Conservation (phyloP, 2,329 filamentous ascomycete genomes). For the Pestalotiopsis sp. region DNA sequence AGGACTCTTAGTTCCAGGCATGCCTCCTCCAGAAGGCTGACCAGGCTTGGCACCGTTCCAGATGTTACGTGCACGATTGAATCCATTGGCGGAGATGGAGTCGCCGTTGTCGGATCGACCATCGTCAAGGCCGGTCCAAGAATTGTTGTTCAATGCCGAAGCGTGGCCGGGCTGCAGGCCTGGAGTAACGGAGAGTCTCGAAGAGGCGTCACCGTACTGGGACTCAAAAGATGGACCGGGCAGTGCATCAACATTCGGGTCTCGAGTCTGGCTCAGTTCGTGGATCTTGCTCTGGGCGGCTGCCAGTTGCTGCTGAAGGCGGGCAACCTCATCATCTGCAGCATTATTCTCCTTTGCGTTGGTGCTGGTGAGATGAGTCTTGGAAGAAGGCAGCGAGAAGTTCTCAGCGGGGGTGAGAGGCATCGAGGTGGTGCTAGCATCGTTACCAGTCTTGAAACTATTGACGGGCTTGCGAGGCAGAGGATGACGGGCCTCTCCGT, state of each 20-base stretch:
- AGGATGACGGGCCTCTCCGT: constrained; percentile 38
- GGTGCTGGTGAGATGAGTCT: constrained; percentile 56
- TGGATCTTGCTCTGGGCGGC: constrained; percentile 71
- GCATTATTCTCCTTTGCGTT: constrained; percentile 43
- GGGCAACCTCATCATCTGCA: constrained; percentile 62
- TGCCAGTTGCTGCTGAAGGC: constrained; percentile 72
- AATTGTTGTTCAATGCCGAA: constrained; percentile 35
- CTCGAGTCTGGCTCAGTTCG: constrained; percentile 66
- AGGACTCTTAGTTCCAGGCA: constrained; percentile 36
- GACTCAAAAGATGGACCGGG: constrained; percentile 37
- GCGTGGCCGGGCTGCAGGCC: background rate
- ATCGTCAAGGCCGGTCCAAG: constrained; percentile 59
- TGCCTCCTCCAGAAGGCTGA: constrained; percentile 25
- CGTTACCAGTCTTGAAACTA: background rate
- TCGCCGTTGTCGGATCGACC: constrained; percentile 60
- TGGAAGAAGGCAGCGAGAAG: constrained; percentile 49
- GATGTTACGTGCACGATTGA: constrained; percentile 57
- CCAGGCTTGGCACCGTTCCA: constrained; percentile 53
- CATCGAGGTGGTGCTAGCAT: constrained; percentile 58
- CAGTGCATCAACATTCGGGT: constrained; percentile 61
- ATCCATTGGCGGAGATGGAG: constrained; percentile 50
- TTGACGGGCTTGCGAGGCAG: background rate
- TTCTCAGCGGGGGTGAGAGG: constrained; percentile 65
- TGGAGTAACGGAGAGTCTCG: constrained; percentile 19
- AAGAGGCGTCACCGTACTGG: constrained; percentile 23